Evolutionary conservation across 2,329 filamentous ascomycete species (phyloP), one percentile per base, ranked within the genome.

Genomic region (Fusarium armeniacum): DNA sequence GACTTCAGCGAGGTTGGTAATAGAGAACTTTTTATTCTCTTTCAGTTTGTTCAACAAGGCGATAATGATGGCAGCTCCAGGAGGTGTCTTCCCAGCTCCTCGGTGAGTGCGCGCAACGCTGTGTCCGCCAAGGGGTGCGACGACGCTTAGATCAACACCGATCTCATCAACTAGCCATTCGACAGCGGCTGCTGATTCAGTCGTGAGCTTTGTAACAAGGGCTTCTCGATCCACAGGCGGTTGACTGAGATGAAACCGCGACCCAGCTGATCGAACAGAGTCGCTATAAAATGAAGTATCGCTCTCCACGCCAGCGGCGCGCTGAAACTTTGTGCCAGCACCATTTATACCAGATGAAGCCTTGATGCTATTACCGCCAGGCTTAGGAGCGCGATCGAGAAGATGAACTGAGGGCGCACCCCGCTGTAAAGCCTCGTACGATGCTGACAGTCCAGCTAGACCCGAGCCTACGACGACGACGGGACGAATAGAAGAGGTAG

Each of bases 331-430:
- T 0, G 89, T 90, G 0, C 83, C 83, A 0, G 87, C 87, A 9
- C 87, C 89, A 68, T 90, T 90, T 76, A 91, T 91, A 0, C 88
- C 89, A 0, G 88, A 90, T 0, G 88, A 90, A 0, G 89, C 89
- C 77, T 91, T 91, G 77, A 91, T 89, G 72, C 84, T 87, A 72
- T 91, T 90, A 3, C 88, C 88, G 36, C 89, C 89, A 0, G 88
- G 86, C 72, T 88, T 89, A 4, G 83, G 73, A 0, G 84, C 83
- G 22, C 87, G 85, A 61, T 91, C 89, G 15, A 91, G 81, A 51
- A 91, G 81, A 33, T 82, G 81, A 1, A 91, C 89, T 0, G 82
- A 77, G 3, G 72, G 71, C 2, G 86, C 81, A 40, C 84, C 83
- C 15, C 83, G 81, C 5, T 81, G 77, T 6, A 90, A 79, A 9